Base-by-base conservation (phyloP, 495 filamentous ascomycete species). In the Viridothelium virens region DNA sequence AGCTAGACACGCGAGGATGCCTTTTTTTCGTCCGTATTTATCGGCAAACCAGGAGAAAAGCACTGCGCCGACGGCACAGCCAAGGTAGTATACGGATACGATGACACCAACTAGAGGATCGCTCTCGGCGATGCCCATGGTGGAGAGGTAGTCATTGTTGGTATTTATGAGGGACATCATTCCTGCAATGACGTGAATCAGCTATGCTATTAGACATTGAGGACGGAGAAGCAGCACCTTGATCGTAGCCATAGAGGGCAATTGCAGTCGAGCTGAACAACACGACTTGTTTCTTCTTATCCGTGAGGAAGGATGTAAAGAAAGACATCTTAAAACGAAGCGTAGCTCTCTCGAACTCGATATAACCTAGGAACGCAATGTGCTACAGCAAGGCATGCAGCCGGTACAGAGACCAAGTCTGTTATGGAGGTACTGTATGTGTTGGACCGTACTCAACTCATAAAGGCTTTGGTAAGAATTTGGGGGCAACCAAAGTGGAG, bases 91-190 rank as follows among this genome's bases (percentile, higher is more conserved):
- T 46, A 85, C 75, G n/a, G 80, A 79, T 38, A 85, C 81, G 56
- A 86, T 84, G 56, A 86, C 70, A 62, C 84, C 84, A 36, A 85
- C 82, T 10, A 83, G 64, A 36, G 80, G 76, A 31, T 78, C 76
- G 16, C 78, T 72, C 67, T 72, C 75, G 2, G 66, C 34, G 53
- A 85, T 82, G 65, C 76, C 78, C 83, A 86, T 85, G 56, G 81
- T 84, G 39, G 71, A 41, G 2, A 86, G 81, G 63, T 86, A 85
- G 63, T 80, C 72, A 36, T 73, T 65, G 66, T 85, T 85, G 6
- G 84, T 85, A 65, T 85, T 86, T 71, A 86, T 81, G 38, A 85
- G 68, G 61, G 77, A 81, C 84, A 85, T 85, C 84, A 85, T 85
- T 56, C 81, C 73, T 67, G 76, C 70, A 64, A 68, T 63, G 61